Evolutionary conservation across 345 rosid species (phyloP), one percentile per base, ranked within the genome.

Genomic region (Draba incana): DNA sequence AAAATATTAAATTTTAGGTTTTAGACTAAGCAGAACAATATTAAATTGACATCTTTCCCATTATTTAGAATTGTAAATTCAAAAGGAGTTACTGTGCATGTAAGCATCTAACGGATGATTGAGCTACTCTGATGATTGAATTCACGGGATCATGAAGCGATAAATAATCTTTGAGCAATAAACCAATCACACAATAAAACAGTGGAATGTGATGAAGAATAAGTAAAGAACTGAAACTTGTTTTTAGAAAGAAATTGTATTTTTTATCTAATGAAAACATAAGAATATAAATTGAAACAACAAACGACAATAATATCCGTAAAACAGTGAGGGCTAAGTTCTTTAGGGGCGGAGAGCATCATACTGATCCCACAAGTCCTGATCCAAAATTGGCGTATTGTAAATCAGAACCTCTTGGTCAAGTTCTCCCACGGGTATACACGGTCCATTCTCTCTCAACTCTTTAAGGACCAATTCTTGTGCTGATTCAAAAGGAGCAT

Each of bases 321-420:
- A 28, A 28, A 28, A 28, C 31, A 28, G 2, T 28, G 31, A 28
- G 31, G 4, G 5, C 5, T 28, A 59, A 30, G 38, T n/a, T 41
- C 41, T 45, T 42, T 9, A 3, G 37, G 49, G 49, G 20, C 49
- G 35, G 16, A 59, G 48, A 59, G 48, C 23, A 41, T 49, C 49
- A 13, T 23, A 58, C 48, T 41, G 35, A 13, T 41, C 35, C 24
- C 12, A 11, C 12, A 42, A 41, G 35, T 59, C 64, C 49, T 13
- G 49, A n/a, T 59, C 64, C 3, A 42, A 4, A 1, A 4, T 7
- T 10, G 37, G 1, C 23, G 64, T 59, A 24, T 25, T 16, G 37
- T 59, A 25, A 4, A 3, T 59, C 49, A 57, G 62, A 57, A 11
- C 7, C 37, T 31, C 2, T 6, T 7, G 15, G 4, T 38, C 11